A percentile compares a stretch with the other conserved stretches of the same genome.
phyloP scores from a whole-genome alignment of 208 protist species.

The Leishmania amazonensis region DNA sequence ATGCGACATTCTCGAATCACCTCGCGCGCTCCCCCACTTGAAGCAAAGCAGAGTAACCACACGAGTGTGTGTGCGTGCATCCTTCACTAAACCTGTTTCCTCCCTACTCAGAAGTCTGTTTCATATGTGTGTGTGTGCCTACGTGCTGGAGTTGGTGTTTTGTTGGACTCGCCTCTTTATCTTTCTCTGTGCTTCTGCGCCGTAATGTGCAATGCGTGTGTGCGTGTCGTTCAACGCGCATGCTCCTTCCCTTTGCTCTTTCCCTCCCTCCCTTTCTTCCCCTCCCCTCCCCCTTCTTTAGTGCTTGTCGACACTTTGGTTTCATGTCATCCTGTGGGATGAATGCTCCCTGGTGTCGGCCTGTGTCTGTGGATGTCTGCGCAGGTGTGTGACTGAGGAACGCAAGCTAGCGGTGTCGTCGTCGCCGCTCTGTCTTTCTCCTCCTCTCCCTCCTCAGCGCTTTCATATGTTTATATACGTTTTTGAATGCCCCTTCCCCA shows the following conservation, averaged over 20 bases:
- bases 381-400: background rate
- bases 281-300: background rate
- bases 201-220: background rate
- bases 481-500: background rate
- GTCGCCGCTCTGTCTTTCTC: background rate
- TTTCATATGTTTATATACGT: background rate
- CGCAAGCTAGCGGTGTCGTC: background rate
- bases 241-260: background rate
- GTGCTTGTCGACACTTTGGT: background rate
- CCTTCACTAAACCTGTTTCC: background rate
- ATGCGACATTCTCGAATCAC: background rate
- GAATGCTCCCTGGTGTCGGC: background rate
- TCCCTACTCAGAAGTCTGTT: background rate
- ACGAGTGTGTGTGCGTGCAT: background rate
- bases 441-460: background rate
- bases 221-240: background rate
- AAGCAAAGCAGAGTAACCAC: background rate
- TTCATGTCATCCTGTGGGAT: background rate
- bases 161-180: background rate
- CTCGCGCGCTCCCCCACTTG: background rate
- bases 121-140: no score
- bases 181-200: background rate
- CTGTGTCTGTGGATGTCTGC: background rate
- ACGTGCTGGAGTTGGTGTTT: background rate
- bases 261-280: background rate